Evolutionary conservation across 768 basidiomycete genomes (phyloP), one percentile per base, ranked within the genome.

Genomic region (Auricularia heimuer): DNA sequence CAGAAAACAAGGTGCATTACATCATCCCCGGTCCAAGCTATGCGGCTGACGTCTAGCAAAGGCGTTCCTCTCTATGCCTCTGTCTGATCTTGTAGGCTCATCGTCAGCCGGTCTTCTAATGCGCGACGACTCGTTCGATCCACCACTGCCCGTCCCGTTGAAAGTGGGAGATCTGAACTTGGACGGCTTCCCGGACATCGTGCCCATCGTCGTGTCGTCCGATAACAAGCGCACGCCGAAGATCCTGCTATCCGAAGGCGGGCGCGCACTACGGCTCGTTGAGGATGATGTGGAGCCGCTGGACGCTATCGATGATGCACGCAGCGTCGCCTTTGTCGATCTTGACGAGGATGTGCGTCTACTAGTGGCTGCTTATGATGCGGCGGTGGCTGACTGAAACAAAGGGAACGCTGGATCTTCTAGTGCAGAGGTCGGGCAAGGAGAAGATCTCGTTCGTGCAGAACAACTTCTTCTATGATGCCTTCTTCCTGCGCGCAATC

Each of bases 381-480:
- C 56, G 11, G 45, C 62, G 2, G 44, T 29, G 54, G 60, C 42
- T 62, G 39, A 44, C 61, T 61, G 54, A 63, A 21, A 63, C 24
- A 16, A 69, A 98, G 92, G 96, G 96, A 0, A 84, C 86, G 1
- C 77, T 98, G 39, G 97, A 99, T 75, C 84, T 99, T n/a, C 80
- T 97, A 74, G 81, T 98, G 0, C 94, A 96, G 71, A 78, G 97
- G 51, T 85, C 86, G 0, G 94, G 93, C 1, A 76, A 77, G 3
- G 84, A 85, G 62, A 84, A 81, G 47, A 76, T 92, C 18, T 71
- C 85, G 3, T 96, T 99, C 71, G 79, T 99, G 61, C 94, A 96
- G 76, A 99, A 99, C 72, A 98, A 98, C 74, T 92, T 95, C 71
- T 98, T 96, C 71, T 94, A 94, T 72, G 97, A 99, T 68, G 96